These are phyloP conservation scores for Diddensiella transvaalensis DNA, from an alignment of 805 yeast genomes.

Conservation along the genomic window DNA sequence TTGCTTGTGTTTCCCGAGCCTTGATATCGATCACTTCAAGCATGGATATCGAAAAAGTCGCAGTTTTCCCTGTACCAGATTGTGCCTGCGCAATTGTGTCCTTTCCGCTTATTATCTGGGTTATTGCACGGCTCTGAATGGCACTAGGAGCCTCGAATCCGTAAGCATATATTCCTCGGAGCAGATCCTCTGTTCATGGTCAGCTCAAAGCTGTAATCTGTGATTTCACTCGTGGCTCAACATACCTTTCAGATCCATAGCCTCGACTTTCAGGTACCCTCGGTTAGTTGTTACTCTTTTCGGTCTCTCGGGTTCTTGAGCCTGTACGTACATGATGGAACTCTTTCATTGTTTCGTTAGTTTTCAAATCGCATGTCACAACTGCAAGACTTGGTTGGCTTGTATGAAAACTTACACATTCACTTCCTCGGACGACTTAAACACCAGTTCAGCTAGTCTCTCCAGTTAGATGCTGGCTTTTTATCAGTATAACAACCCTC, in stretches of 20 bases:
- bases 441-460: conserved; percentile 49
- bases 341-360: too few species aligned
- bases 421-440: conserved; percentile 51
- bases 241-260: conserved; percentile 31
- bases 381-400: too few species aligned
- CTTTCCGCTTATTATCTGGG: conserved; percentile 70
- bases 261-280: conserved; percentile 22
- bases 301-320: too few species aligned
- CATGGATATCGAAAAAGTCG: conserved; percentile 72
- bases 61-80: conserved; percentile 91
- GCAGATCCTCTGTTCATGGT: conserved; percentile 16
- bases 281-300: background rate
- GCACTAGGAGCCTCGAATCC: conserved; percentile 83
- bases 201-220: background rate
- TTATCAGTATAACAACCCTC: too few species aligned
- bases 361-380: too few species aligned
- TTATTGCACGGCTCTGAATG: conserved; percentile 76
- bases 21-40: conserved; percentile 61
- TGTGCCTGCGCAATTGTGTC: conserved; percentile 82
- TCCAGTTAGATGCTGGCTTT: too few species aligned
- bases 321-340: conserved; percentile 12
- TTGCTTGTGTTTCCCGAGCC: conserved; percentile 78
- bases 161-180: conserved; percentile 65
- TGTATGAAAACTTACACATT: conserved; percentile 12
- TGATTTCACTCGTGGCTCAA: background rate